Percentiles rank a stretch among this genome's conserved stretches.
Evolutionary conservation across 1,139 yeast species (phyloP).

Genomic region (Pichia sp.): DNA sequence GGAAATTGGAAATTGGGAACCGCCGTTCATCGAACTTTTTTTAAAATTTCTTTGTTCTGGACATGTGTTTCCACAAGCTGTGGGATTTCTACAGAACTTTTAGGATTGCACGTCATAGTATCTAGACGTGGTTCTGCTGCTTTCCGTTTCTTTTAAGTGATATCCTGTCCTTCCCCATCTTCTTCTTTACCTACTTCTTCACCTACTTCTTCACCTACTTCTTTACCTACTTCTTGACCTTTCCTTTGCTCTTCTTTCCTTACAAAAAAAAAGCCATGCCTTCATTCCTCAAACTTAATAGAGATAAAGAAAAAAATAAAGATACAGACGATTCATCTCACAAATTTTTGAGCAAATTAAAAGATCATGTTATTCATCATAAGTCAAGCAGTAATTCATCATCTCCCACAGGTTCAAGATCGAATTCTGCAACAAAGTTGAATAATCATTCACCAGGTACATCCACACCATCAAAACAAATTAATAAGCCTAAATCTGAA

Average conservation of each 20-base stretch:
- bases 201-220: too few relatives aligned
- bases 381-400: background rate
- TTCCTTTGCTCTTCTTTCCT: background rate
- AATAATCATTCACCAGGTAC: background rate
- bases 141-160: background rate
- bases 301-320: background rate
- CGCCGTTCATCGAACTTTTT: background rate
- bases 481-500: background rate
- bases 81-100: background rate
- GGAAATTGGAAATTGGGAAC: background rate
- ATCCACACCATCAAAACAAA: background rate
- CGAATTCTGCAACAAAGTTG: slow-evolving; percentile 1
- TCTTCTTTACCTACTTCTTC: background rate
- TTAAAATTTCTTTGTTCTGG: background rate
- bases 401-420: background rate
- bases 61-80: background rate
- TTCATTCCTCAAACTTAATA: background rate
- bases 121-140: background rate
- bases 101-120: background rate
- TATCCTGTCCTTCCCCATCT: too few relatives aligned
- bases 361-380: slow-evolving; percentile 9
- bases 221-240: too few relatives aligned
- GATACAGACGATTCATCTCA: slow-evolving; percentile 4
- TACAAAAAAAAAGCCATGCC: background rate
- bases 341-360: slow-evolving; percentile 5